Conservation (phyloP, 202 grass and related monocot species). For the Alloteropsis angusta region DNA sequence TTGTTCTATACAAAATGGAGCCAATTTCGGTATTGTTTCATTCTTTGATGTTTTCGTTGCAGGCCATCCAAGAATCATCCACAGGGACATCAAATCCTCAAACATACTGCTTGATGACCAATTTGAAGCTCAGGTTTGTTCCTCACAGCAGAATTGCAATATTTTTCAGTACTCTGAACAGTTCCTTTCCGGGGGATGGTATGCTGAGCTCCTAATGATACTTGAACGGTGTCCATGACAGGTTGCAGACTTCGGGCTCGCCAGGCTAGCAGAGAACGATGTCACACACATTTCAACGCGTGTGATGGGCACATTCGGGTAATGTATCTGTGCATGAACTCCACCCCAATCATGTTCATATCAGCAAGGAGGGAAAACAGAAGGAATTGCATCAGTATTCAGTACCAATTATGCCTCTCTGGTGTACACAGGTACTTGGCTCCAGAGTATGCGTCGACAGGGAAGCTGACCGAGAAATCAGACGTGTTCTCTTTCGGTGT, state of each 20-base stretch:
- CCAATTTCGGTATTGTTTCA: neutral
- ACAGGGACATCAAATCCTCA: constrained; percentile 92
- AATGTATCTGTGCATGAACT: constrained; percentile 1
- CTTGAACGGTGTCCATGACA: neutral
- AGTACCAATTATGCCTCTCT: neutral
- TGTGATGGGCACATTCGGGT: constrained; percentile 98
- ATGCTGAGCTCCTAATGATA: neutral
- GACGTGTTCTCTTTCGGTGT: constrained; percentile 90
- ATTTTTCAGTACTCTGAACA: neutral
- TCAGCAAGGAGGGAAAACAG: neutral
- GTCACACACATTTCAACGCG: constrained; percentile 79
- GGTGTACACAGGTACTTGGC: constrained; percentile 59
- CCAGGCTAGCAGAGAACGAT: constrained; percentile 61
- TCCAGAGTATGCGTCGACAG: constrained; percentile 73
- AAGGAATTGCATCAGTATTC: neutral
- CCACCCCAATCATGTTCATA: neutral
- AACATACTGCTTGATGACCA: constrained; percentile 83
- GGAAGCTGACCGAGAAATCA: constrained; percentile 85
- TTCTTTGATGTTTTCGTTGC: neutral
- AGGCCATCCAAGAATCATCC: constrained; percentile 92
- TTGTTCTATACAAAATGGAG: neutral
- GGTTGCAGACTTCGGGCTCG: constrained; percentile 87
- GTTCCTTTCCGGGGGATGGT: neutral
- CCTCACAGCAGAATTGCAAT: neutral
- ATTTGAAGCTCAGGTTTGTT: constrained; percentile 72